phyloP scores from a whole-genome alignment of 1,284 basidiomycete species.

The Puccinia horiana region DNA sequence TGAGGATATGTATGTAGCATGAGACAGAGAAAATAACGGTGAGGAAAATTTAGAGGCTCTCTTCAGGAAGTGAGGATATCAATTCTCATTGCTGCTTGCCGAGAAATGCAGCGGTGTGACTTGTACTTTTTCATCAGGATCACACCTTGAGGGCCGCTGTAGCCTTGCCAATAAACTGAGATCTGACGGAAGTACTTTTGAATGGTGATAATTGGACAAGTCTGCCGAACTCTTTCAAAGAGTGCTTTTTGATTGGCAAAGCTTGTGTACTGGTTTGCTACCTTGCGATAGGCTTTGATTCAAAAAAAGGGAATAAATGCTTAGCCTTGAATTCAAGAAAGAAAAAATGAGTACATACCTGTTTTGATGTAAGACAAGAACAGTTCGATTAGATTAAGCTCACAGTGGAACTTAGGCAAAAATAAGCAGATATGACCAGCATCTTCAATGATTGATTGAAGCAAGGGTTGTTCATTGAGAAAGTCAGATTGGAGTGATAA shows the following conservation, averaged over 20 bases:
- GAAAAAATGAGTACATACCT: neutral
- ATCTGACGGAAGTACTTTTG: neutral
- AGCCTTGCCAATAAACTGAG: constrained; percentile 7
- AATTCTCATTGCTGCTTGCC: neutral
- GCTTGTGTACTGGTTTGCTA: neutral
- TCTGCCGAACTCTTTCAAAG: neutral
- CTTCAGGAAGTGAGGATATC: constrained; percentile 10
- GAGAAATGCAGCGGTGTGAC: constrained; percentile 12
- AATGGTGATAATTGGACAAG: constrained; percentile 9
- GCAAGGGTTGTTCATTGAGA: neutral
- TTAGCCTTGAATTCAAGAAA: neutral
- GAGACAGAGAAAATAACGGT: no score
- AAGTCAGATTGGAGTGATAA: constrained; percentile 24
- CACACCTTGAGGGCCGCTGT: neutral
- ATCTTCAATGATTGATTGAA: constrained; percentile 15
- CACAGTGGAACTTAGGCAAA: constrained; percentile 17
- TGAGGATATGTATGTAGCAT: no score
- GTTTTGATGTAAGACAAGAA: constrained; percentile 30
- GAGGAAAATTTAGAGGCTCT: neutral
- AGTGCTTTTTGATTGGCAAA: neutral
- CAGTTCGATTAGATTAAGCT: constrained; percentile 33
- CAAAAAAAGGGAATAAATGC: neutral
- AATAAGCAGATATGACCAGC: constrained; percentile 18
- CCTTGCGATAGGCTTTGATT: neutral
- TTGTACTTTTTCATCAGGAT: constrained; percentile 16